Base-by-base conservation (phyloP, 371 early-diverging fungal genomes). In the Blakeslea trispora region DNA sequence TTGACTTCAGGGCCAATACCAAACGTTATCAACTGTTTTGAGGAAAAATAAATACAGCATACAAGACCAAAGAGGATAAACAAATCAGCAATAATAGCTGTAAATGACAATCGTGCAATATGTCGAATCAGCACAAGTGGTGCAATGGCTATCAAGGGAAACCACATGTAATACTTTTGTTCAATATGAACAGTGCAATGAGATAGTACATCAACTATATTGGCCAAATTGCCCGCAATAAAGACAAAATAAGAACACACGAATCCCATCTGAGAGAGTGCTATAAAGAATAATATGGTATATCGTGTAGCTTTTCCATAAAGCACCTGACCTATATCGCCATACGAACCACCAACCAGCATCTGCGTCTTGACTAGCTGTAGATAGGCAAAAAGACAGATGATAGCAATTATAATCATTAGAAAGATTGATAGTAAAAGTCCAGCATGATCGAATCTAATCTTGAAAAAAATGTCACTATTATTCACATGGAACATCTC, bases 11-110 rank as follows among this genome's bases (percentile, higher is more conserved):
- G 77, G 1, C 77, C 81, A 5, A 63, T 45, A 14, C 79, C 79
- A 28, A 66, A 23, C 11, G 53, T 18, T 9, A 53, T 63, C 31
- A 81, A 32, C 17, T 65, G 52, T 49, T 67, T 43, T 40, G 73
- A 70, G 19, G 69, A 68, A 63, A 61, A 77, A 55, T 79, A 78
- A 50, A 75, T 68, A 2, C 76, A 62, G 45, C 71, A 66, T n/a
- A 72, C 50, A 24, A 90, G 71, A 11, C 91, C 90, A 60, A 83
- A 66, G 28, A 89, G 63, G 50, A 91, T 90, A 52, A 90, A 87
- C 18, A 86, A 64, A 66, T 90, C 89, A 50, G 89, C 91, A 57
- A 89, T 62, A 37, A 91, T 81, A 10, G 87, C 83, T n/a, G 85
- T 74, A 55, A 82, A 61, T 0, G 85, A 82, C 37, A 91, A 78